Conservation (phyloP, 768 basidiomycete genomes). For the Dentipellis fragilis region DNA sequence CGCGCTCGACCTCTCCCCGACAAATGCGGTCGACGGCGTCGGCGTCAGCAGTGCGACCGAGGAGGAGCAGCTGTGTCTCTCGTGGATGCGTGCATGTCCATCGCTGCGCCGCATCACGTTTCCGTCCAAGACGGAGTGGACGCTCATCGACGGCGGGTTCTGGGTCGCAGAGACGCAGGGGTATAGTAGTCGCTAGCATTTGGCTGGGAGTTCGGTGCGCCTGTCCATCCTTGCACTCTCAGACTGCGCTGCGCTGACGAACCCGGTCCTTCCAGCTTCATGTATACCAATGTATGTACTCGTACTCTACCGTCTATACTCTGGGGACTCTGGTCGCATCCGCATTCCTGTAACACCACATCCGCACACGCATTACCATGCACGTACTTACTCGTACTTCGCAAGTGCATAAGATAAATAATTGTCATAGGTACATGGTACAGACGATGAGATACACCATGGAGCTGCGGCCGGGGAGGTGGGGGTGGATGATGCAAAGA, state of each 20-base stretch:
- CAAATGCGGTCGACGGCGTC: constrained; percentile 33
- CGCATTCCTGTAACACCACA: too few species aligned
- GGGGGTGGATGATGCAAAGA: background rate
- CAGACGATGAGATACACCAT: background rate
- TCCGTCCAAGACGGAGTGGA: constrained; percentile 47
- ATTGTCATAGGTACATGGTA: background rate
- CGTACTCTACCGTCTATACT: too few species aligned
- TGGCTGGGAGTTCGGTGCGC: background rate
- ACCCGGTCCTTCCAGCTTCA: too few species aligned
- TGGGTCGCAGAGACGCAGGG: constrained; percentile 6
- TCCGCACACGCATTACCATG: too few species aligned
- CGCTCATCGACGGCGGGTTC: constrained; percentile 17
- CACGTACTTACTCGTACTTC: too few species aligned
- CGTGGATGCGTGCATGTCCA: constrained; percentile 47
- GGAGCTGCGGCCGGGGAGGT: background rate
- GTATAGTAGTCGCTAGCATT: background rate
- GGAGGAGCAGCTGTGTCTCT: constrained; percentile 45
- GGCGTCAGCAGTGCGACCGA: constrained; percentile 24
- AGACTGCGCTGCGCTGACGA: too few species aligned
- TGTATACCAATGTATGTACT: background rate
- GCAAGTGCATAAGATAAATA: background rate
- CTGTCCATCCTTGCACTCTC: too few species aligned
- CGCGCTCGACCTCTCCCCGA: constrained; percentile 53
- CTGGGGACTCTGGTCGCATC: too few species aligned
- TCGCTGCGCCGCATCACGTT: constrained; percentile 43